Conservation (phyloP, 768 basidiomycete genomes). For the Butyriboletus loyo region DNA sequence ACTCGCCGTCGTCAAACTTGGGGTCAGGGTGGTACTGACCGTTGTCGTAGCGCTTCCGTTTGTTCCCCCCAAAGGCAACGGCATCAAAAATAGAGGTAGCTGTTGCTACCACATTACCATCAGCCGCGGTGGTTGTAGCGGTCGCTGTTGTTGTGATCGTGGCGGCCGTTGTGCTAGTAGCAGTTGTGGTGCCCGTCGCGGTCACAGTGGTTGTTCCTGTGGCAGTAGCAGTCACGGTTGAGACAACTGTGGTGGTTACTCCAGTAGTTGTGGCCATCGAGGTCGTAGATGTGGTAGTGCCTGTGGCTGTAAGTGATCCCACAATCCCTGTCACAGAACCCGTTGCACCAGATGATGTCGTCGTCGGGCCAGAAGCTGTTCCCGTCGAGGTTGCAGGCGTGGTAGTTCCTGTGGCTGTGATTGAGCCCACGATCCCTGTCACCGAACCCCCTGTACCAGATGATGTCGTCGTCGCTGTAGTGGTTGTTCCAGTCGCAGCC, state of each 20-base stretch:
- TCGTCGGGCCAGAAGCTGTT: not conserved
- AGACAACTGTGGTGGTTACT: not conserved
- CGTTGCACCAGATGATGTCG: no score
- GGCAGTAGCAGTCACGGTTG: not conserved
- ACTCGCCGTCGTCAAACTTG: conserved; percentile 1
- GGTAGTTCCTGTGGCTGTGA: not conserved
- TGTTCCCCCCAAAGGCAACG: not conserved
- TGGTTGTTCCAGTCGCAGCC: no score
- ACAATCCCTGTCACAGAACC: no score
- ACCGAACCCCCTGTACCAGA: no score
- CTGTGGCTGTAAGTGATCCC: not conserved
- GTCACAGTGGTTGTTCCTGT: not conserved
- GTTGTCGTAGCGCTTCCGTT: conserved; percentile 4
- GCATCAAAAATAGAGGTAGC: not conserved
- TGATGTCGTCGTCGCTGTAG: no score
- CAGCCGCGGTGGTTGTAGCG: not conserved
- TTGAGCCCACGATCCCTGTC: no score
- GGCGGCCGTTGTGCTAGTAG: not conserved
- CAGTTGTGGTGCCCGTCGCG: no score
- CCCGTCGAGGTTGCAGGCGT: not conserved
- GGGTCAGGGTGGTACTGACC: conserved; percentile 8
- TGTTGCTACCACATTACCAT: not conserved
- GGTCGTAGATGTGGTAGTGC: not conserved
- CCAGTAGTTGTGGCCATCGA: not conserved
- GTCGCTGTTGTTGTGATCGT: not conserved